These are phyloP conservation scores for Backusella circina DNA, from an alignment of 192 early-diverging fungal species.

Conservation along the genomic window DNA sequence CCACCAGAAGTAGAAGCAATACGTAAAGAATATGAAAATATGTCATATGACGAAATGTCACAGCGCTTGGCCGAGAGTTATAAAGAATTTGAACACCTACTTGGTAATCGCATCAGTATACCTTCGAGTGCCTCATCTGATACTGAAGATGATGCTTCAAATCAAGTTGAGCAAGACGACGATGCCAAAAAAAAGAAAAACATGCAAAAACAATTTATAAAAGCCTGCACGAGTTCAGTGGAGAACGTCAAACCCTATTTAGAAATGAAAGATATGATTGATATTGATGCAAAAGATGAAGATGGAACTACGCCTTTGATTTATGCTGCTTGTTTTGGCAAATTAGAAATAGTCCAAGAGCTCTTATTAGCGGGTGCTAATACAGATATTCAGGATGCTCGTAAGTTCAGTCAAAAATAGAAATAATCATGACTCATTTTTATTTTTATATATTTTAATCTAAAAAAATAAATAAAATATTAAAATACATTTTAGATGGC, in stretches of 20 bases:
- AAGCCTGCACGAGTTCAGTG: conserved; percentile 70
- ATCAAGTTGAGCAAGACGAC: not conserved
- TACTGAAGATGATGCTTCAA: not conserved
- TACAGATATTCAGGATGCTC: conserved; percentile 68
- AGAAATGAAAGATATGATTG: conserved; percentile 53
- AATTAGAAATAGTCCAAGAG: conserved; percentile 64
- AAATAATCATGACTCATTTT: not conserved
- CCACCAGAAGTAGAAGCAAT: conserved; percentile 14
- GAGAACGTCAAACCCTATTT: conserved; percentile 58
- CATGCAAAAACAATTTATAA: conserved; percentile 63
- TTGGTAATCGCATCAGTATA: conserved; percentile 8
- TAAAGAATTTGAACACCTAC: conserved; percentile 18
- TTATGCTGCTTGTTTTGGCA: conserved; percentile 87
- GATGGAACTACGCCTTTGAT: conserved; percentile 87
- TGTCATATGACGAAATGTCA: conserved; percentile 36
- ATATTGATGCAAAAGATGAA: conserved; percentile 80
- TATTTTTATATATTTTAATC: not conserved
- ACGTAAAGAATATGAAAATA: conserved; percentile 35
- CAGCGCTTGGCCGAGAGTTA: conserved; percentile 30
- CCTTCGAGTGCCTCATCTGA: conserved; percentile 14
- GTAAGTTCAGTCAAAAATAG: conserved; percentile 19
- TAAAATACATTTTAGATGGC: conserved; percentile 44
- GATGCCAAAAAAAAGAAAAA: conserved; percentile 42
- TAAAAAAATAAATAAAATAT: not conserved
- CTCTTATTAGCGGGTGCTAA: conserved; percentile 73